phyloP scores from a whole-genome alignment of 108 stramenopile species.

The Cyclotella baltica region DNA sequence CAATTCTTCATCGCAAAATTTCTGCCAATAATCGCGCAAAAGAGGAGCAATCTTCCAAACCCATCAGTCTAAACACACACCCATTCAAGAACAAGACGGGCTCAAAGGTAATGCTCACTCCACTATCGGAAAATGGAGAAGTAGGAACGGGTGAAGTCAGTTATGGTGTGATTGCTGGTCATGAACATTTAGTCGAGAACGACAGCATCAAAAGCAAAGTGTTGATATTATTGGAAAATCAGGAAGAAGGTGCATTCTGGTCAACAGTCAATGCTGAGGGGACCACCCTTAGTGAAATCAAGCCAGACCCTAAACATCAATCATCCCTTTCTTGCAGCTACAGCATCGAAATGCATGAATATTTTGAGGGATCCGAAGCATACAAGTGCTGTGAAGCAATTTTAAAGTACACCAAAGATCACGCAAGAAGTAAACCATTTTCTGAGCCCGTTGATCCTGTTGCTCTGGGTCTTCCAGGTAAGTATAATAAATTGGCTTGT shows the following conservation, averaged over 20 bases:
- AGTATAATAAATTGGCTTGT: not conserved
- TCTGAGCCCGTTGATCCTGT: constrained; percentile 85
- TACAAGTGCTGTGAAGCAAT: constrained; percentile 68
- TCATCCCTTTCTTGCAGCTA: constrained; percentile 38
- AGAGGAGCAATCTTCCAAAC: not conserved
- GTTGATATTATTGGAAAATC: constrained; percentile 29
- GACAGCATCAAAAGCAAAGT: constrained; percentile 20
- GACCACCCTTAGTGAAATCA: constrained; percentile 43
- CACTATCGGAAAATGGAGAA: constrained; percentile 13
- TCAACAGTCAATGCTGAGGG: constrained; percentile 57
- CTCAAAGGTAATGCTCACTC: constrained; percentile 37
- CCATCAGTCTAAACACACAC: constrained; percentile 6
- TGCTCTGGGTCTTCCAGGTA: constrained; percentile 81
- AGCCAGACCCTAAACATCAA: constrained; percentile 11
- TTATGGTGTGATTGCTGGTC: constrained; percentile 52
- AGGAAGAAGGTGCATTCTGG: constrained; percentile 64
- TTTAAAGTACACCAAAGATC: constrained; percentile 59
- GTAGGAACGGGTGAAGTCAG: constrained; percentile 21
- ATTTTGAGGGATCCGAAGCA: constrained; percentile 65
- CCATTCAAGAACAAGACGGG: constrained; percentile 53
- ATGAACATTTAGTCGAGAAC: constrained; percentile 22
- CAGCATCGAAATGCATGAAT: constrained; percentile 76
- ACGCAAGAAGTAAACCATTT: constrained; percentile 58
- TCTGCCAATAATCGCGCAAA: not conserved
- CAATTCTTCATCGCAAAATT: constrained; percentile 49